phyloP scores from a whole-genome alignment of 2,329 filamentous ascomycete genomes.

The Pseudogymnoascus sp. region DNA sequence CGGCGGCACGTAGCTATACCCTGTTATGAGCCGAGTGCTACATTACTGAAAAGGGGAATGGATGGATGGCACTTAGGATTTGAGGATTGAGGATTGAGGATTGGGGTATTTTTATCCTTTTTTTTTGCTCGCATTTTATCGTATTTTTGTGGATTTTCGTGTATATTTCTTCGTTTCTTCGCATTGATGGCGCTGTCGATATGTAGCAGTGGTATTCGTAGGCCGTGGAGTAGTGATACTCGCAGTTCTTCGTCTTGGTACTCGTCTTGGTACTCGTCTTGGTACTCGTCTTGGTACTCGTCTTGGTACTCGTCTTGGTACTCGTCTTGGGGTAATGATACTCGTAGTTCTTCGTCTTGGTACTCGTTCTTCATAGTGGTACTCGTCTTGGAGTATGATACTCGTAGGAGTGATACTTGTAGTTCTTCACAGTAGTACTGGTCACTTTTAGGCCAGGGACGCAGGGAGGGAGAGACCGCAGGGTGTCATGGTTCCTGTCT shows the following conservation, averaged over 20 bases:
- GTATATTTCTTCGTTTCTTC: not conserved
- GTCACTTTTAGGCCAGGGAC: too few relatives aligned
- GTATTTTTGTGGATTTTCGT: not conserved
- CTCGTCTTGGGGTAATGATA: not conserved
- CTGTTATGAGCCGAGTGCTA: not conserved
- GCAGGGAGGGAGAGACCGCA: not conserved
- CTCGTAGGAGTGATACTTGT: too few relatives aligned
- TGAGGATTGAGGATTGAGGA: not conserved
- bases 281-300: too few relatives aligned
- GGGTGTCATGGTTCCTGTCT: not conserved
- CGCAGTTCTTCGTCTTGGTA: not conserved
- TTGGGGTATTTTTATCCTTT: not conserved
- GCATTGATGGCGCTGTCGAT: not conserved
- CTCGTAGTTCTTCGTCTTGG: not conserved
- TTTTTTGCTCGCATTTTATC: not conserved
- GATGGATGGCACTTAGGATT: not conserved
- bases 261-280: not conserved
- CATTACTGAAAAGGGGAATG: not conserved
- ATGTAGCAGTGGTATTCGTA: not conserved
- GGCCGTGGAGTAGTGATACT: not conserved
- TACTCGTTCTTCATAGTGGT: too few relatives aligned
- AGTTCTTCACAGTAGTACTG: too few relatives aligned
- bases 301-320: too few relatives aligned
- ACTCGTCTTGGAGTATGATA: too few relatives aligned
- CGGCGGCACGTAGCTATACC: not conserved